A percentile compares a stretch with the other conserved stretches of the same genome.
Conservation (phyloP, 1,139 yeast genomes). For the Kodamaea plutei region DNA sequence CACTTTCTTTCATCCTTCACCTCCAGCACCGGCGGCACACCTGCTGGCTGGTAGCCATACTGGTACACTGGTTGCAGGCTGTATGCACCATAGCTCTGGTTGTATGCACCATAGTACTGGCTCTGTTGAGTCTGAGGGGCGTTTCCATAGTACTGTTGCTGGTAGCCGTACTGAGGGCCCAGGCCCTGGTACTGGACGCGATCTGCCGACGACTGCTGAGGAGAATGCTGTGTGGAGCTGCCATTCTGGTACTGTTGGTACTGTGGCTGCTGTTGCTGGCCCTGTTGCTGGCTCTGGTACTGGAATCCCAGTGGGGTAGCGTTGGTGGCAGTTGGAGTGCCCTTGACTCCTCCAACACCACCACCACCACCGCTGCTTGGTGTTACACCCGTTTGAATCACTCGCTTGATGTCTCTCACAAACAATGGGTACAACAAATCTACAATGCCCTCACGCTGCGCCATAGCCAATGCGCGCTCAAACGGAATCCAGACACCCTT, state of each 20-base stretch:
- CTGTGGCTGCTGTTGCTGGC: slow-evolving; percentile 2
- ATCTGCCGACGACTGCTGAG: no score
- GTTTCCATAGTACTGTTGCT: slow-evolving; percentile 1
- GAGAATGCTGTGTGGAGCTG: background rate
- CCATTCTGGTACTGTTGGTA: slow-evolving; percentile 2
- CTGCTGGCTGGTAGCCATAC: slow-evolving; percentile 15
- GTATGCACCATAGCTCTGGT: slow-evolving; percentile 11
- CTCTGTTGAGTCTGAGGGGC: slow-evolving; percentile 5
- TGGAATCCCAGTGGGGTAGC: slow-evolving; percentile 3
- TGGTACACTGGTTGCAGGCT: slow-evolving; percentile 21
- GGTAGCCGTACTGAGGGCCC: slow-evolving; percentile 7
- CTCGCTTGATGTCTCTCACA: slow-evolving; percentile 78
- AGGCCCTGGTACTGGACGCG: slow-evolving; percentile 1
- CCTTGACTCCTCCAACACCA: slow-evolving; percentile 12
- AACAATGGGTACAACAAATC: slow-evolving; percentile 84
- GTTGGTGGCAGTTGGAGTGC: slow-evolving; percentile 12
- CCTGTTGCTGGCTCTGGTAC: slow-evolving; percentile 9
- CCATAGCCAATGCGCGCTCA: slow-evolving; percentile 88
- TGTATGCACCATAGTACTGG: slow-evolving; percentile 8
- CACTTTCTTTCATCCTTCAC: slow-evolving; percentile 3
- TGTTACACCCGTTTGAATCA: slow-evolving; percentile 53
- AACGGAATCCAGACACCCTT: slow-evolving; percentile 99
- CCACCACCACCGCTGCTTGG: slow-evolving; percentile 18
- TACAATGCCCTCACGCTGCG: slow-evolving; percentile 83
- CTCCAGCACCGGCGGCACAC: slow-evolving; percentile 5